Evolutionary conservation across 768 basidiomycete genomes (phyloP).

Genomic region (Lepiota subincarnata): DNA sequence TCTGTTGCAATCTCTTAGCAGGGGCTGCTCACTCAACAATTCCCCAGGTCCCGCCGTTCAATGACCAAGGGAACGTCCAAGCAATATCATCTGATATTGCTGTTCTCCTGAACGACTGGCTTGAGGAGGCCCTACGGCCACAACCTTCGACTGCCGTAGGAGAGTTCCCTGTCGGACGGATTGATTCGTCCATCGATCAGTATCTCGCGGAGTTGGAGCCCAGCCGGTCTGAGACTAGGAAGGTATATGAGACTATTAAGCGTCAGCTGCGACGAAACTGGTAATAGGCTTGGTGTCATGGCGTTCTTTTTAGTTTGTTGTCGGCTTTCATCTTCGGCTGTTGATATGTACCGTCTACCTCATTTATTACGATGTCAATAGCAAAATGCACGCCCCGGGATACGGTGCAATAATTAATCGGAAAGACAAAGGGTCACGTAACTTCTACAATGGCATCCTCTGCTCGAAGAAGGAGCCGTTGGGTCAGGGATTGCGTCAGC

Average conservation of each 20-base stretch:
- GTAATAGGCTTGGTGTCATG: slow-evolving; percentile 30
- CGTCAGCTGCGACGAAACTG: slow-evolving; percentile 69
- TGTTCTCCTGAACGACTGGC: slow-evolving; percentile 74
- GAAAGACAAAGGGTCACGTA: slow-evolving; percentile 20
- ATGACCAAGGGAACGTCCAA: slow-evolving; percentile 74
- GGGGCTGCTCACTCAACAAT: background rate
- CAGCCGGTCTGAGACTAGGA: slow-evolving; percentile 56
- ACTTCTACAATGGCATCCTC: slow-evolving; percentile 84
- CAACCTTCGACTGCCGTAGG: slow-evolving; percentile 57
- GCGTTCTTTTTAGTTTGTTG: slow-evolving; percentile 15
- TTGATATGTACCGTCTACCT: slow-evolving; percentile 1
- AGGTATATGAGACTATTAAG: slow-evolving; percentile 65
- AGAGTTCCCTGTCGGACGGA: slow-evolving; percentile 75
- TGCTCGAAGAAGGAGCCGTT: slow-evolving; percentile 60
- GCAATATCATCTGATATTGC: slow-evolving; percentile 80
- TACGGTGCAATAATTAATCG: background rate
- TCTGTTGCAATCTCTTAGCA: background rate
- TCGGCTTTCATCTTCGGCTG: slow-evolving; percentile 8
- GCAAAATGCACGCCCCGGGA: background rate
- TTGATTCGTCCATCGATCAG: slow-evolving; percentile 69
- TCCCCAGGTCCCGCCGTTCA: slow-evolving; percentile 74
- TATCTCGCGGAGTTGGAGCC: slow-evolving; percentile 70
- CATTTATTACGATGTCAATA: slow-evolving; percentile 9
- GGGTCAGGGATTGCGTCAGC: slow-evolving; percentile 54
- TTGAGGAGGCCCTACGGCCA: slow-evolving; percentile 70